Evolutionary conservation across 129 eudicot genomes (phyloP).

Genomic region (Solidago caesia): DNA sequence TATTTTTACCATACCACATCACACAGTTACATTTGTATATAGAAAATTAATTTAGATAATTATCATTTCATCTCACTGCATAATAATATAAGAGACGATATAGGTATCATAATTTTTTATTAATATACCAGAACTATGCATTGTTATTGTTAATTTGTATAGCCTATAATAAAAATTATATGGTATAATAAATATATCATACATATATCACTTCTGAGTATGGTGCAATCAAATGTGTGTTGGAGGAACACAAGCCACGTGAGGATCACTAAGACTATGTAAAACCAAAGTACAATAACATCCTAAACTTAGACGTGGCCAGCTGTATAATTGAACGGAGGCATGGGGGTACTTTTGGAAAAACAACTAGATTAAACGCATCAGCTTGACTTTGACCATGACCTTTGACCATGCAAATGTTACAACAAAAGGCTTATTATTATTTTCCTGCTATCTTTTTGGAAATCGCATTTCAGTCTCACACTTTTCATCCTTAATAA

Average conservation of each 20-base stretch:
- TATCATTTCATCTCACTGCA: no score
- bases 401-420: conserved; percentile 26
- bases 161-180: no score
- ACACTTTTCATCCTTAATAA: background rate
- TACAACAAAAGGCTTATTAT: background rate
- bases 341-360: conserved; percentile 44
- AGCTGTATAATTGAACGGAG: conserved; percentile 47
- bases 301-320: conserved; percentile 50
- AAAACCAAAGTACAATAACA: conserved; percentile 38
- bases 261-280: conserved; percentile 37
- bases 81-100: no score
- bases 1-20: no score
- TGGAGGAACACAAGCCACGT: conserved; percentile 30
- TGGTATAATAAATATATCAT: no score
- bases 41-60: no score
- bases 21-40: no score
- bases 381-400: conserved; percentile 40
- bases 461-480: conserved; percentile 20
- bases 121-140: no score
- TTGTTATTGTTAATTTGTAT: no score
- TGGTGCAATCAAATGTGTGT: conserved; percentile 12
- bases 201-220: background rate
- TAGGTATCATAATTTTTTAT: no score
- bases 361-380: conserved; percentile 18
- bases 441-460: conserved; percentile 21